Evolutionary conservation across 1,139 yeast genomes (phyloP).

Genomic region (Geotrichum carabidarum): DNA sequence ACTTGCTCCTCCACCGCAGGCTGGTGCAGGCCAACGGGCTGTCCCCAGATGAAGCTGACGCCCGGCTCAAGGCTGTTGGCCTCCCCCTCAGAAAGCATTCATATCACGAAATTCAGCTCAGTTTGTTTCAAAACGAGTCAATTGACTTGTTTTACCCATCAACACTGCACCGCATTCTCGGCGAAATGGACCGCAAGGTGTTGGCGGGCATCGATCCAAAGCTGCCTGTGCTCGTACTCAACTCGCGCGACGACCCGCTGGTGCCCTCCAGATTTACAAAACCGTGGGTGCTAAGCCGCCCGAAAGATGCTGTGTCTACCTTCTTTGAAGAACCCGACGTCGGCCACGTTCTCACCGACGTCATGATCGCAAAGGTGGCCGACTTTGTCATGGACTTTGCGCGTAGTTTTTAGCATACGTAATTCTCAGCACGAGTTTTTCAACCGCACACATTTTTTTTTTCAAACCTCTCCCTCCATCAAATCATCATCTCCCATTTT

Average conservation of each 20-base stretch:
- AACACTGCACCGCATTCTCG: slow-evolving; percentile 7
- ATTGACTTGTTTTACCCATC: slow-evolving; percentile 13
- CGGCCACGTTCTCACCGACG: slow-evolving; percentile 16
- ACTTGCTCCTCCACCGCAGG: slow-evolving; percentile 16
- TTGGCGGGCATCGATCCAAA: not conserved
- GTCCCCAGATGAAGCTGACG: slow-evolving; percentile 10
- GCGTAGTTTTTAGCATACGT: slow-evolving; percentile 7
- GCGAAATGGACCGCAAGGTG: slow-evolving; percentile 15
- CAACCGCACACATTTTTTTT: not conserved
- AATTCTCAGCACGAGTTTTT: not conserved
- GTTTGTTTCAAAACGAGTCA: not conserved
- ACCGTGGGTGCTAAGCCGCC: slow-evolving; percentile 2
- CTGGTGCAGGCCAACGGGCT: slow-evolving; percentile 15
- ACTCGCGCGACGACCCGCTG: slow-evolving; percentile 17
- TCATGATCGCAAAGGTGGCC: slow-evolving; percentile 13
- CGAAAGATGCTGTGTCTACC: not conserved
- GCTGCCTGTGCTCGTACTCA: slow-evolving; percentile 7
- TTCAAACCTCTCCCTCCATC: slow-evolving; percentile 4
- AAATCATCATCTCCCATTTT: slow-evolving; percentile 8
- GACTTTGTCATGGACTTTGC: slow-evolving; percentile 4
- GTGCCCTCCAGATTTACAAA: slow-evolving; percentile 16
- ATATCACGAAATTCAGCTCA: not conserved
- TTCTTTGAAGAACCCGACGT: slow-evolving; percentile 11
- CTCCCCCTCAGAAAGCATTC: slow-evolving; percentile 6
- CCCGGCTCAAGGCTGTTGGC: not conserved